These are phyloP conservation scores for Globisporangium polare DNA, from an alignment of 352 stramenopile species.

Conservation along the genomic window DNA sequence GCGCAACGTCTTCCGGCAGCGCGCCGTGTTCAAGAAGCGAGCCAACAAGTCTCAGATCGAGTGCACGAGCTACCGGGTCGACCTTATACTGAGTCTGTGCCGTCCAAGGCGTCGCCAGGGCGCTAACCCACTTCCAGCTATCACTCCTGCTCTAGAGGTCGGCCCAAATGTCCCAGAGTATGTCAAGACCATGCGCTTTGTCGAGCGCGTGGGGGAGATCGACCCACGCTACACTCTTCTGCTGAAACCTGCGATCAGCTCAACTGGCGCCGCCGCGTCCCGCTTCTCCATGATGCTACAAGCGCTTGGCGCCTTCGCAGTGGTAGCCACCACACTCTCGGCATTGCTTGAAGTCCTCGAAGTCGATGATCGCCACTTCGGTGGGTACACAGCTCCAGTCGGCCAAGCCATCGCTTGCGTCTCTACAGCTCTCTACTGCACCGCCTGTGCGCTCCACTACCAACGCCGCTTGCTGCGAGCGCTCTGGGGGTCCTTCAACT, in stretches of 20 bases:
- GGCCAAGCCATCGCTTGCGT: too few species aligned
- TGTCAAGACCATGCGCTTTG: not conserved
- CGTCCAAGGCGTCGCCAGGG: too few species aligned
- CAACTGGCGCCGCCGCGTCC: not conserved
- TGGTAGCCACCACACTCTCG: too few species aligned
- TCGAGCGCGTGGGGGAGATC: not conserved
- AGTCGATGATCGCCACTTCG: too few species aligned
- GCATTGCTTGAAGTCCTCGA: too few species aligned
- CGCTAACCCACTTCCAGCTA: too few species aligned
- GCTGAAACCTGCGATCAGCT: not conserved
- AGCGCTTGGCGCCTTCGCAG: too few species aligned
- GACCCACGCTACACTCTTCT: not conserved
- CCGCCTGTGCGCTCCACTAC: not conserved
- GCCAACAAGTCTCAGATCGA: too few species aligned
- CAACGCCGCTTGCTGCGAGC: not conserved
- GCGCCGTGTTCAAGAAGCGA: not conserved
- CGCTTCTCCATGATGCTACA: not conserved
- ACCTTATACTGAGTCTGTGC: too few species aligned
- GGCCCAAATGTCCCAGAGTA: not conserved
- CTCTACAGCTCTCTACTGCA: not conserved
- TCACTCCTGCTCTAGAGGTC: too few species aligned
- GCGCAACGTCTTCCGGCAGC: not conserved
- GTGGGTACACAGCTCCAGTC: too few species aligned
- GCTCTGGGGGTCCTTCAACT: not conserved
- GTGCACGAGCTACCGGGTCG: too few species aligned